Conservation (phyloP, 768 basidiomycete genomes). For the Rhodosporidiobolus odoratus region DNA sequence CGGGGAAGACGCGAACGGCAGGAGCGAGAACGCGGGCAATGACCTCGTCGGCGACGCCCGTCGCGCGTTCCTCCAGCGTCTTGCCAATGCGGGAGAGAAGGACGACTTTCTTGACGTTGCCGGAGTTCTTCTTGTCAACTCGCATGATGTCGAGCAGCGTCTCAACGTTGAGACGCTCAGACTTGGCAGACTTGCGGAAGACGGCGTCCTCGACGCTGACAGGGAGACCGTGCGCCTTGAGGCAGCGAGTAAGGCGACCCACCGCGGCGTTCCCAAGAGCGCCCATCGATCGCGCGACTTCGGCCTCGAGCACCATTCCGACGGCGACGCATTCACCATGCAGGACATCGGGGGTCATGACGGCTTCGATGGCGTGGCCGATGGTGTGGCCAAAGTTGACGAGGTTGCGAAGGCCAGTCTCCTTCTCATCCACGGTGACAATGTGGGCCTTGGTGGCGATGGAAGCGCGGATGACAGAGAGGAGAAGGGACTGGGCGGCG, state of each 20-base stretch:
- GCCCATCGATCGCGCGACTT: conserved; percentile 81
- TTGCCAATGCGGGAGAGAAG: conserved; percentile 83
- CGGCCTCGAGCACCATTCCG: conserved; percentile 95
- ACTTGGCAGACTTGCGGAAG: conserved; percentile 65
- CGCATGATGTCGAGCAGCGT: conserved; percentile 82
- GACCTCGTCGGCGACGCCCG: conserved; percentile 69
- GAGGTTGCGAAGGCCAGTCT: conserved; percentile 92
- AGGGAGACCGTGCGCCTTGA: conserved; percentile 88
- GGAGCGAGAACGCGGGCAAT: conserved; percentile 78
- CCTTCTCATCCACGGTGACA: conserved; percentile 91
- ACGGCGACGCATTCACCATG: conserved; percentile 95
- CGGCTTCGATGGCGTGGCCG: conserved; percentile 96
- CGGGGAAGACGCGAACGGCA: conserved; percentile 65
- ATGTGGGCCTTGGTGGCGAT: conserved; percentile 95
- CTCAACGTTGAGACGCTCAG: conserved; percentile 65
- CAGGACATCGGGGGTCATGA: conserved; percentile 84
- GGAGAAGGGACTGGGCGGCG: conserved; percentile 69
- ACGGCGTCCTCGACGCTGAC: conserved; percentile 71
- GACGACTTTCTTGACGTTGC: conserved; percentile 86
- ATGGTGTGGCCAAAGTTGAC: conserved; percentile 99
- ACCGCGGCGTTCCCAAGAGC: conserved; percentile 85
- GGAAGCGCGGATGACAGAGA: conserved; percentile 84
- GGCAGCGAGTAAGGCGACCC: conserved; percentile 76
- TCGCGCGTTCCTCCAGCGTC: conserved; percentile 86
- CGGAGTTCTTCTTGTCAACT: conserved; percentile 91